Evolutionary conservation across 805 yeast genomes (phyloP), one percentile per base, ranked within the genome.

Genomic region (Wickerhamomyces pijperi): DNA sequence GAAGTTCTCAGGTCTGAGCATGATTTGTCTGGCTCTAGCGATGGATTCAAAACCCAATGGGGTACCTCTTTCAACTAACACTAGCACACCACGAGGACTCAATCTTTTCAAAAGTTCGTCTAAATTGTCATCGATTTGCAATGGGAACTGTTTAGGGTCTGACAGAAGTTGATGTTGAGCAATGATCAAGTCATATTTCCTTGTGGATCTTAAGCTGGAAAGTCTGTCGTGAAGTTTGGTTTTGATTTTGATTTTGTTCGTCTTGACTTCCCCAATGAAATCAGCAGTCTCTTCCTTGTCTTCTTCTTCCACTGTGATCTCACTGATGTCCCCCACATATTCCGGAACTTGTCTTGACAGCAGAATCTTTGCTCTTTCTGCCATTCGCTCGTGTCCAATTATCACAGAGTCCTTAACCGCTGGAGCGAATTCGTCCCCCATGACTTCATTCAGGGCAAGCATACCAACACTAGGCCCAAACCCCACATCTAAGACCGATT

Each of bases 401-500:
- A 88, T 70, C 19, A 80, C 82, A 0, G 83, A 77, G 32, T 84
- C 86, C 49, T 84, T 84, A 13, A 64, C 62, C 16, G 61, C 61
- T 0, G 94, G 86, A 16, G 60, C 55, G 61, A 72, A 82, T 0
- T 69, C 69, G 3, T 68, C 68, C 0, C 83, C 87, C 76, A 85
- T 74, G 1, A 88, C 50, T 50, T 87, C 95, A 53, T 88, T 85
- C 38, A 87, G 63, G 0, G 94, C 97, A 14, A 88, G 61, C 65
- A 92, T 76, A 2, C 97, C 97, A 0, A 94, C 80, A 2, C 86
- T 90, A 1, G 98, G 97, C 0, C 98, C 97, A 53, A 70, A 78
- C 0, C 95, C 90, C 13, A 85, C 73, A 51, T 85, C 94, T 37
- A 92, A 64, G 0, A 92, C 73, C 5, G 73, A 64, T 21, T 68